These are phyloP conservation scores for Phylloboletellus chloephorus DNA, from an alignment of 1,284 basidiomycete genomes.

Conservation along the genomic window DNA sequence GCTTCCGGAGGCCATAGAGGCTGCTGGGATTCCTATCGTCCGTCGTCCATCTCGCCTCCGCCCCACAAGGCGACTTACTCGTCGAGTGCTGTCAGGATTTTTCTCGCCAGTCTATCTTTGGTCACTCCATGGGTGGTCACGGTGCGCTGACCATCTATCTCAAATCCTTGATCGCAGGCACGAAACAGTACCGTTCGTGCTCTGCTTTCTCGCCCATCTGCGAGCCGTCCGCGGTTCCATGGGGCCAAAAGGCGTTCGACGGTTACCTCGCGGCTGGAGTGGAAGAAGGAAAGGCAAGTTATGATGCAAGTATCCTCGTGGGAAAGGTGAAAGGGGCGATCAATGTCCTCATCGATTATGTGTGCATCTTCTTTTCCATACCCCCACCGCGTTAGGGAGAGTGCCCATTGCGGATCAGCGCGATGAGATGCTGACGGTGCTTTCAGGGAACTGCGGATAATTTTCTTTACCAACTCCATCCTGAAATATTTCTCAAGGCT, in stretches of 20 bases:
- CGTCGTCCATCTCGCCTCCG: constrained; percentile 20
- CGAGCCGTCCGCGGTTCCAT: constrained; percentile 84
- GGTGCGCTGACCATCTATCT: constrained; percentile 93
- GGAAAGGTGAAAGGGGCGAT: constrained; percentile 58
- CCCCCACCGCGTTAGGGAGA: not conserved
- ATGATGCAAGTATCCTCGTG: constrained; percentile 88
- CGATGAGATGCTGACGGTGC: constrained; percentile 7
- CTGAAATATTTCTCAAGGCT: constrained; percentile 81
- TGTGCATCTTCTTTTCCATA: constrained; percentile 27
- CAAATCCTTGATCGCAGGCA: constrained; percentile 46
- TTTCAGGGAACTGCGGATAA: constrained; percentile 77
- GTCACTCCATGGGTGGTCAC: constrained; percentile 89
- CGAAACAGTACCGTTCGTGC: constrained; percentile 76
- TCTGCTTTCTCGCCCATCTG: constrained; percentile 92
- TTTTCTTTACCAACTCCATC: constrained; percentile 88
- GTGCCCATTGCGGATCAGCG: not conserved
- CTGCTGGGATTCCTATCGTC: constrained; percentile 63
- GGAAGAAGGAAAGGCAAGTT: constrained; percentile 66
- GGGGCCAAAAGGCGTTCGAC: constrained; percentile 90
- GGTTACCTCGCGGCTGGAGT: constrained; percentile 83
- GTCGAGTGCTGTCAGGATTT: constrained; percentile 46
- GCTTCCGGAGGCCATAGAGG: constrained; percentile 71
- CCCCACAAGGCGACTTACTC: constrained; percentile 3
- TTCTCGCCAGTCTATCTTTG: constrained; percentile 73
- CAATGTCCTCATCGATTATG: constrained; percentile 83